Evolutionary conservation across 169 alveolate genomes (phyloP), one percentile per base, ranked within the genome.

Genomic region (Cryptosporidium sp.): DNA sequence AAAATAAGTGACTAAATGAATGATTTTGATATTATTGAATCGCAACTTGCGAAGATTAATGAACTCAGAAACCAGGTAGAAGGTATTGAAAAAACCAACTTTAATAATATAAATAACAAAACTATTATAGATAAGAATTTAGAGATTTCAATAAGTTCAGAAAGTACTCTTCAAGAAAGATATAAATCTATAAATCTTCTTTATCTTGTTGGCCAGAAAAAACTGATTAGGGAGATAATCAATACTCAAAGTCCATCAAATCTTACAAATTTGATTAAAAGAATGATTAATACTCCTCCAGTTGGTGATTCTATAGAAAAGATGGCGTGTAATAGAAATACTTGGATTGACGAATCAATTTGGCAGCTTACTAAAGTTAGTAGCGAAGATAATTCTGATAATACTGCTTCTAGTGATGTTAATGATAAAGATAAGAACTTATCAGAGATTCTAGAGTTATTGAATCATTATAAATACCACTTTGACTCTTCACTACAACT

Each of bases 211-310:
- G 44, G 65, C 33, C 89, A 80, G 70, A 80, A 48, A 10, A 80
- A 29, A 23, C 65, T 80, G 1, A 42, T 80, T 10, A 80, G 23
- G 29, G 73, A 62, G n/a, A 31, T 60, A 18, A 33, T 80, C 16
- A 48, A 61, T 1, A 65, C 2, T 2, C 75, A 58, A 39, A 35
- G 16, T 16, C 35, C 61, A 0, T 29, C 33, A 3, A 58, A 23
- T 3, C 44, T 65, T 1, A 48, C 7, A 3, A 18, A 3, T 37
- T 29, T 80, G 26, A 9, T 48, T 5, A 60, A 37, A 58, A 39
- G 48, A 62, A 80, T 80, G 75, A 51, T 62, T 3, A 33, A 44
- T 18, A 80, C 56, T 7, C 89, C 75, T 16, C 89, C 89, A n/a
- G 16, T 80, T 10, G 89, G 89, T n/a, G 37, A 48, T 23, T 37